Evolutionary conservation across 768 basidiomycete species (phyloP).

Genomic region (Epithele typhae): DNA sequence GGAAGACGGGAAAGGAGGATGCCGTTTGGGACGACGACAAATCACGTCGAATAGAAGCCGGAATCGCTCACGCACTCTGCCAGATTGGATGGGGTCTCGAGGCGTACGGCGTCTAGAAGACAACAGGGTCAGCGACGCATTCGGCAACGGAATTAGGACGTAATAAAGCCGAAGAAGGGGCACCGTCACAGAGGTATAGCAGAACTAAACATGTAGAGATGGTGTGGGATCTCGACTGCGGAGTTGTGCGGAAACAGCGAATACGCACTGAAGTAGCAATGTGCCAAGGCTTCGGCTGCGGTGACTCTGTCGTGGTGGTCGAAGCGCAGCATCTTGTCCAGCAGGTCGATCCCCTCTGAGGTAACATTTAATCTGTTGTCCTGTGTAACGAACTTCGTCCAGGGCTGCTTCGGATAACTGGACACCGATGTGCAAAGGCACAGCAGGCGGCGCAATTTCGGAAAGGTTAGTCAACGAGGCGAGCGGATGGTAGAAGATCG

Average conservation of each 20-base stretch:
- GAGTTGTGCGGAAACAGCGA: neutral
- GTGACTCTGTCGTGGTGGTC: conserved; percentile 96
- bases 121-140: no score
- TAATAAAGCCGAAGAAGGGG: no score
- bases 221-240: no score
- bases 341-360: conserved; percentile 91
- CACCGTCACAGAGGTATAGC: no score
- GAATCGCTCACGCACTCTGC: conserved; percentile 29
- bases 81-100: conserved; percentile 24
- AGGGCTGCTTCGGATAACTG: conserved; percentile 88
- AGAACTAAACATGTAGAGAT: no score
- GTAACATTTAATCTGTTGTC: conserved; percentile 93
- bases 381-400: conserved; percentile 89
- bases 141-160: no score
- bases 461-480: no score
- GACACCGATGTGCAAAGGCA: neutral
- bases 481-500: neutral
- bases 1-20: no score
- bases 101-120: conserved; percentile 23
- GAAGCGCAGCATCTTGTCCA: conserved; percentile 93
- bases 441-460: neutral
- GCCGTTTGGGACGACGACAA: neutral
- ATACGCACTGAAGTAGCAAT: conserved; percentile 79
- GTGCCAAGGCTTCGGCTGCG: conserved; percentile 86
- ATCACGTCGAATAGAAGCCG: conserved; percentile 27